Percentiles rank a stretch among this genome's conserved stretches.
These are phyloP conservation scores for Elsinoe arachidis DNA, from an alignment of 2,329 filamentous ascomycete species.

Conservation along the genomic window DNA sequence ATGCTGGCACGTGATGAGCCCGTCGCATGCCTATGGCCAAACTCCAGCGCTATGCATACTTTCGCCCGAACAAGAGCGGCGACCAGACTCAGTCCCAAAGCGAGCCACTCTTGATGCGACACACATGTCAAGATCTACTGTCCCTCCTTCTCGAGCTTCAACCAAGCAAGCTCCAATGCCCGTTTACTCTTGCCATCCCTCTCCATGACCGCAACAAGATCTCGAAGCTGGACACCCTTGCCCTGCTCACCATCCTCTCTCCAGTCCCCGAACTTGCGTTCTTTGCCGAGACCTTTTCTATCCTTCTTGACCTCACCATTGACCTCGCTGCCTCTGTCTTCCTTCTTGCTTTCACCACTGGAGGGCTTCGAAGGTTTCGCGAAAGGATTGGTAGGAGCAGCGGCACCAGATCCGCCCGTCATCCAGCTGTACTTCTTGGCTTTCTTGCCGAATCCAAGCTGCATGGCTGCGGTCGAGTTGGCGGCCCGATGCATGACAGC, in stretches of 20 bases:
- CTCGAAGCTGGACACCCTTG: slow-evolving; percentile 71
- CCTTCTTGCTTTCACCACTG: not conserved
- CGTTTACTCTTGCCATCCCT: slow-evolving; percentile 61
- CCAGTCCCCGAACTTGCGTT: slow-evolving; percentile 30
- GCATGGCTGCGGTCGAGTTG: slow-evolving; percentile 73
- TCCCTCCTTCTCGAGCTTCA: slow-evolving; percentile 15
- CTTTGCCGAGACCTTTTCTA: slow-evolving; percentile 16
- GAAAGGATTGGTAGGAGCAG: slow-evolving; percentile 40
- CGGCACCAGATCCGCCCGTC: slow-evolving; percentile 49
- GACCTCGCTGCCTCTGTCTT: not conserved
- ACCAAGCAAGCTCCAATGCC: slow-evolving; percentile 49
- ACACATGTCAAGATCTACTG: not conserved
- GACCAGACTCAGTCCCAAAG: too few relatives aligned
- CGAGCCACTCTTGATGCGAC: too few relatives aligned
- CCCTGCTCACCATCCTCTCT: slow-evolving; percentile 70
- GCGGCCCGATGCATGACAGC: slow-evolving; percentile 71
- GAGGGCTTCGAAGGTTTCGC: slow-evolving; percentile 17
- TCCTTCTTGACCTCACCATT: slow-evolving; percentile 12
- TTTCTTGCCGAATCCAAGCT: slow-evolving; percentile 58
- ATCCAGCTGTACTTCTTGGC: slow-evolving; percentile 69
- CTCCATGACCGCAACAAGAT: slow-evolving; percentile 72
- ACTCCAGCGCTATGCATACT: not conserved
- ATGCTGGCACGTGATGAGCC: too few relatives aligned
- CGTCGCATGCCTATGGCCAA: too few relatives aligned
- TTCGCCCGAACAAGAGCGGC: too few relatives aligned